Evolutionary conservation across 2,329 filamentous ascomycete genomes (phyloP).

Genomic region (Proliferodiscus dingleyae): DNA sequence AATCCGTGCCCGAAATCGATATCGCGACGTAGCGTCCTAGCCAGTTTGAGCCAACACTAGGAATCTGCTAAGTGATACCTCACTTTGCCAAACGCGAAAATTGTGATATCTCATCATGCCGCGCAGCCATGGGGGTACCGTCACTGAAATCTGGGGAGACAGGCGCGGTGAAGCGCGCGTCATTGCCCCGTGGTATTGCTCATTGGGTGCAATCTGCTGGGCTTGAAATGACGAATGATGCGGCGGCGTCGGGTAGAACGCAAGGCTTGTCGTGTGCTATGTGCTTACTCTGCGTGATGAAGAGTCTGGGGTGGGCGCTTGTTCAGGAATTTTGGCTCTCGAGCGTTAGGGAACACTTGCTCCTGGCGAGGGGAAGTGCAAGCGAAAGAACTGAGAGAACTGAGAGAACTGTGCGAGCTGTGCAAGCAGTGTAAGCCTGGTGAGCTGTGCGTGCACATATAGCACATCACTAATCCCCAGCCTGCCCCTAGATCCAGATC

Average conservation of each 20-base stretch:
- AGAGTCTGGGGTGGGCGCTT: too few species aligned
- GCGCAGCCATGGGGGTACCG: conserved; percentile 12
- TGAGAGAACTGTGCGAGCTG: too few species aligned
- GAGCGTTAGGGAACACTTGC: too few species aligned
- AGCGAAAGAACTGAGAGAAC: too few species aligned
- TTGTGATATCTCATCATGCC: conserved; percentile 16
- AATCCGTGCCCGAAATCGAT: conserved; percentile 2
- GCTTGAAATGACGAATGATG: conserved; percentile 8
- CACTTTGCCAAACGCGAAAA: conserved; percentile 9
- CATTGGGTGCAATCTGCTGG: conserved; percentile 5
- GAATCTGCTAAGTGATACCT: conserved; percentile 1
- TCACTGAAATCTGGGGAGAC: conserved; percentile 13
- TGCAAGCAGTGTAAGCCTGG: too few species aligned
- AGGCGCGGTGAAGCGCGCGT: conserved; percentile 20
- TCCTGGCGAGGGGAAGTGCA: too few species aligned
- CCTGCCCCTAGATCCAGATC: too few species aligned
- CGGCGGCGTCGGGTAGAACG: conserved; percentile 2
- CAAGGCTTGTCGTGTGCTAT: not conserved
- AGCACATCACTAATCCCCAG: too few species aligned
- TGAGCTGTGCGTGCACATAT: too few species aligned
- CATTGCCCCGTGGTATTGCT: not conserved
- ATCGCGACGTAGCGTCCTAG: not conserved
- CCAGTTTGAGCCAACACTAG: not conserved
- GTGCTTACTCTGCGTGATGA: too few species aligned
- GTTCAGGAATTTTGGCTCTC: too few species aligned